These are phyloP conservation scores for Colletotrichum zoysiae DNA, from an alignment of 2,329 filamentous ascomycete species.

Conservation along the genomic window DNA sequence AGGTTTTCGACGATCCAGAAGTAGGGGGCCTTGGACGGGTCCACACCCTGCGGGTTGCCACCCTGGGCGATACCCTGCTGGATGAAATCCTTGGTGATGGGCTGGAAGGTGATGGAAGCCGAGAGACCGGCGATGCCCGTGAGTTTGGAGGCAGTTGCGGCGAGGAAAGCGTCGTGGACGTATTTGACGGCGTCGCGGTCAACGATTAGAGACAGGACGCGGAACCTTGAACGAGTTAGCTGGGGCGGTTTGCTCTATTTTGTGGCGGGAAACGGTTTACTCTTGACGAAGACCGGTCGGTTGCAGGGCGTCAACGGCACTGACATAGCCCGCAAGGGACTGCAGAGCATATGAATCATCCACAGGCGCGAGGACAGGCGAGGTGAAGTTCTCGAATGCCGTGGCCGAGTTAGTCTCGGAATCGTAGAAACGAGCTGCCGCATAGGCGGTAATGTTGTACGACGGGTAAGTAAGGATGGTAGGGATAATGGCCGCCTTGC, in stretches of 20 bases:
- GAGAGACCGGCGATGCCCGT: constrained; percentile 27
- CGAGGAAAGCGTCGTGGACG: constrained; percentile 37
- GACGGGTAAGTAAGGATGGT: constrained; percentile 41
- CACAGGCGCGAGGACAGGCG: constrained; percentile 35
- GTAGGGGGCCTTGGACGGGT: constrained; percentile 37
- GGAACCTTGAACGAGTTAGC: constrained; percentile 35
- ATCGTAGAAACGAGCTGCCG: constrained; percentile 40
- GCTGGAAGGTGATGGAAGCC: constrained; percentile 42
- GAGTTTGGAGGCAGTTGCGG: constrained; percentile 25
- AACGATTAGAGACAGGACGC: constrained; percentile 40
- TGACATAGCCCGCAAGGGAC: constrained; percentile 37
- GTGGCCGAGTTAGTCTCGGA: constrained; percentile 26
- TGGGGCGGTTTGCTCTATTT: too few relatives aligned
- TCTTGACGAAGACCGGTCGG: constrained; percentile 41
- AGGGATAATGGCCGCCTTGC: constrained; percentile 42
- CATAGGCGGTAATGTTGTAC: constrained; percentile 38
- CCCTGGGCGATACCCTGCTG: constrained; percentile 30
- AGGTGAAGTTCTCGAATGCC: constrained; percentile 42
- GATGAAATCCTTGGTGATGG: constrained; percentile 40
- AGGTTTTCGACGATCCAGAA: constrained; percentile 43
- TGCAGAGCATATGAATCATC: constrained; percentile 35
- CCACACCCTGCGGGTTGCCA: constrained; percentile 42
- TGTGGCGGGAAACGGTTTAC: constrained; percentile 1
- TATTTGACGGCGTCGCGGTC: constrained; percentile 38
- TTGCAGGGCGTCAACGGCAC: constrained; percentile 39